Evolutionary conservation across 306 rosid genomes (phyloP), one percentile per base, ranked within the genome.

Genomic region (Begonia fuchsioides): DNA sequence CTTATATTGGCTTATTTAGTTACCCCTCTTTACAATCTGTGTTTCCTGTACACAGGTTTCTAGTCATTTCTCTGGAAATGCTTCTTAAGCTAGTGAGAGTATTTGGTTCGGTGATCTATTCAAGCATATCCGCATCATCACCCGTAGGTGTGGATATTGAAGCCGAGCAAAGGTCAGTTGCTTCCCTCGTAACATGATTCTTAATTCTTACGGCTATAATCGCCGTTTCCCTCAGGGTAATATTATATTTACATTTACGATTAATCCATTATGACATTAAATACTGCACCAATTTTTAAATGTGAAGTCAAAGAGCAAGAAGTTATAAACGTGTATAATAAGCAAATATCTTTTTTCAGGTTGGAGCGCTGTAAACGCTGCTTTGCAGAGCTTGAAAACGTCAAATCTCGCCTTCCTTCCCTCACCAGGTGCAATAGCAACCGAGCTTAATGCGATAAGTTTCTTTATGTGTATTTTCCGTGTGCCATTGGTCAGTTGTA

Each of bases 131-230:
- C 1, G 92, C 92, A 32, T 59, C 78, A 12, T 65, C 86, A 47
- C 62, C 94, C 4, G 98, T 90, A 50, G 98, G 98, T 45, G 95
- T 90, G 43, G 86, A 90, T 68, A 90, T 90, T 12, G 98, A 90
- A 65, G 98, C 98, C 20, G 98, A 90, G 77, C 73, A 73, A 61
- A 85, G 98, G 98, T 90, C 58, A 84, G 97, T 95, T 90, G 43
- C 56, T 52, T 39, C 50, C n/a, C 40, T n/a, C 47, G 53, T 51
- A 50, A 43, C 56, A 46, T 35, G 20, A 47, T 58, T 39, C 35
- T 43, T 17, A 17, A 47, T 58, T 39, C 35, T 43, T 17, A 17
- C 56, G 41, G 20, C 26, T 15, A 5, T 1, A 26, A 26, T 26
- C 35, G 35, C 5, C 32, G 5, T 20, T 20, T 2, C 32, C 35